phyloP scores from a whole-genome alignment of 768 basidiomycete genomes.

The Leucosporidium creatinivorum region DNA sequence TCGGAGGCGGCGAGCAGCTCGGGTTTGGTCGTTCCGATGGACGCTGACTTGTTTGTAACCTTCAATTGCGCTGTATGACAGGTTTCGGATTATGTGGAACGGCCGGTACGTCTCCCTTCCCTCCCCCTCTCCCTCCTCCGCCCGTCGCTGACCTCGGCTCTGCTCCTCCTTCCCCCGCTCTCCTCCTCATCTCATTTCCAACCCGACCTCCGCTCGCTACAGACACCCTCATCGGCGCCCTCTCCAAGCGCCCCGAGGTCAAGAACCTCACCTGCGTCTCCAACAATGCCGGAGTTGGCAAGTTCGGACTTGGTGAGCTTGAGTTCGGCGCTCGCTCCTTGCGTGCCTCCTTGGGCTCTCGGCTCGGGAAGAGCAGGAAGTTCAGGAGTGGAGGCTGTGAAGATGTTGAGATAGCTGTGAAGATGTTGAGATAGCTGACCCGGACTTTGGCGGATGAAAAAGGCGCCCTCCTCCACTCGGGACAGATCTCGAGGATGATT shows the following conservation, averaged over 20 bases:
- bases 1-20: too few species aligned
- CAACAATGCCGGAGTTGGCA: conserved; percentile 62
- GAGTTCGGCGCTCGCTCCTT: too few species aligned
- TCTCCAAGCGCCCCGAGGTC: conserved; percentile 68
- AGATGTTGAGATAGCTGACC: neutral
- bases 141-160: too few species aligned
- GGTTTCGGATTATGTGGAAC: conserved; percentile 87
- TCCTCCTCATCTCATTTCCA: neutral
- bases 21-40: neutral
- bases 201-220: neutral
- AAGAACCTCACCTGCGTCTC: conserved; percentile 70
- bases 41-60: neutral
- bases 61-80: conserved; percentile 37
- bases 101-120: conserved; percentile 52
- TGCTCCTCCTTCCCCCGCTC: neutral
- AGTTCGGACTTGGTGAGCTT: conserved; percentile 34
- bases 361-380: too few species aligned
- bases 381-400: too few species aligned
- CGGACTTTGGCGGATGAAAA: neutral
- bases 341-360: neutral
- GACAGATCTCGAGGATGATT: conserved; percentile 74
- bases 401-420: too few species aligned
- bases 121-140: neutral
- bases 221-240: conserved; percentile 77
- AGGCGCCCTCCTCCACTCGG: conserved; percentile 68